phyloP scores from a whole-genome alignment of 140 eudicot genomes.

The Senecio squalidus region DNA sequence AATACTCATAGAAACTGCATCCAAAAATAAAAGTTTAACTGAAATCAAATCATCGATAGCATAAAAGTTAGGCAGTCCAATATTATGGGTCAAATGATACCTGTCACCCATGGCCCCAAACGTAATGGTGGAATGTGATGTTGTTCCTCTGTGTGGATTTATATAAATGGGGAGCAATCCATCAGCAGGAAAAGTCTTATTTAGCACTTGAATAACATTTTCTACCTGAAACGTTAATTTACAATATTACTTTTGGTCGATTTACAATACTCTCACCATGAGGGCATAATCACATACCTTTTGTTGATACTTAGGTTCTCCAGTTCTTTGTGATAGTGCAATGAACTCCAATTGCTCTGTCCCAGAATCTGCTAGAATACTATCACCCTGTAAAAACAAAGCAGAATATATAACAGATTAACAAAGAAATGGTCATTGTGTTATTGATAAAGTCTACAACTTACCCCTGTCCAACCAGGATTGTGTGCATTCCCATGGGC shows the following conservation, averaged over 20 bases:
- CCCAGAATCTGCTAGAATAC: constrained; percentile 97
- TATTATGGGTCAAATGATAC: constrained; percentile 30
- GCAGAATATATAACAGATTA: neutral
- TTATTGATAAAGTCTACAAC: constrained; percentile 20
- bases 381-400: constrained; percentile 58
- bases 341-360: constrained; percentile 95
- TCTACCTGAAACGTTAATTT: constrained; percentile 59
- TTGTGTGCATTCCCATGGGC: constrained; percentile 89
- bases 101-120: constrained; percentile 99
- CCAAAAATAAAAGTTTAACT: neutral
- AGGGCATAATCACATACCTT: constrained; percentile 43
- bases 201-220: constrained; percentile 72
- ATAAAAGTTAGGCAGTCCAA: neutral
- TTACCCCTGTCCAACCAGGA: constrained; percentile 99
- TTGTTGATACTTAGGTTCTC: constrained; percentile 82
- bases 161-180: constrained; percentile 91
- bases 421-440: neutral
- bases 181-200: constrained; percentile 84
- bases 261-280: neutral
- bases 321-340: constrained; percentile 87
- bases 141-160: constrained; percentile 73
- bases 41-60: neutral
- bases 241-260: neutral
- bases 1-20: constrained; percentile 95
- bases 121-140: constrained; percentile 87